A percentile compares a stretch with the other conserved stretches of the same genome.
phyloP scores from a whole-genome alignment of 2,329 filamentous ascomycete species.

The Leptographium flavum region DNA sequence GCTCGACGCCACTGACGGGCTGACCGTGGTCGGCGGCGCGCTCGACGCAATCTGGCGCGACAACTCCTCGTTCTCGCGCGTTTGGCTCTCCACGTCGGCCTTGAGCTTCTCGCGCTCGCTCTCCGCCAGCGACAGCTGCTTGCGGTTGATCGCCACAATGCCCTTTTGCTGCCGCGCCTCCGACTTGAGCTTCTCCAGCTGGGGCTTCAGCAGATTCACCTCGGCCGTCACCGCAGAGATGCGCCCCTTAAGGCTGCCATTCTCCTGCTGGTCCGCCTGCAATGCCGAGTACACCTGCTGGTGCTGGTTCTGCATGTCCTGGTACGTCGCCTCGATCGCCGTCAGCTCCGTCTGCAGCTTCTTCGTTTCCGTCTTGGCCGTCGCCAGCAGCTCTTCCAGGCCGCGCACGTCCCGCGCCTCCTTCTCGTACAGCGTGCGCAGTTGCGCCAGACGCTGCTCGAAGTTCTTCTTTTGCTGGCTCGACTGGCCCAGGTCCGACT shows the following conservation, averaged over 20 bases:
- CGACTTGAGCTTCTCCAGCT: conserved; percentile 83
- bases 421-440: conserved; percentile 80
- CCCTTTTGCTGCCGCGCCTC: conserved; percentile 93
- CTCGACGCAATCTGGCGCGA: conserved; percentile 28
- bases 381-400: conserved; percentile 68
- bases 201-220: conserved; percentile 70
- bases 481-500: conserved; percentile 70
- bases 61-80: conserved; percentile 46
- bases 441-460: conserved; percentile 73
- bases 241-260: conserved; percentile 69
- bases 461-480: conserved; percentile 85
- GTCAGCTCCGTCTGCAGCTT: conserved; percentile 76
- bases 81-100: conserved; percentile 57
- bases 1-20: conserved; percentile 52
- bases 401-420: conserved; percentile 77
- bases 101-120: conserved; percentile 79
- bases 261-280: conserved; percentile 81
- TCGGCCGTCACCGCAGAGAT: conserved; percentile 74
- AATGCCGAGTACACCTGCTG: conserved; percentile 59
- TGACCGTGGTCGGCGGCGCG: conserved; percentile 35
- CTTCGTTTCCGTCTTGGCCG: conserved; percentile 64
- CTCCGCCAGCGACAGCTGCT: conserved; percentile 84
- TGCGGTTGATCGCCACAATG: conserved; percentile 94
- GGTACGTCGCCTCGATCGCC: conserved; percentile 64
- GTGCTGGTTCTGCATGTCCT: conserved; percentile 73